Conservation (phyloP, 192 early-diverging fungal genomes). For the Gigaspora rosea region DNA sequence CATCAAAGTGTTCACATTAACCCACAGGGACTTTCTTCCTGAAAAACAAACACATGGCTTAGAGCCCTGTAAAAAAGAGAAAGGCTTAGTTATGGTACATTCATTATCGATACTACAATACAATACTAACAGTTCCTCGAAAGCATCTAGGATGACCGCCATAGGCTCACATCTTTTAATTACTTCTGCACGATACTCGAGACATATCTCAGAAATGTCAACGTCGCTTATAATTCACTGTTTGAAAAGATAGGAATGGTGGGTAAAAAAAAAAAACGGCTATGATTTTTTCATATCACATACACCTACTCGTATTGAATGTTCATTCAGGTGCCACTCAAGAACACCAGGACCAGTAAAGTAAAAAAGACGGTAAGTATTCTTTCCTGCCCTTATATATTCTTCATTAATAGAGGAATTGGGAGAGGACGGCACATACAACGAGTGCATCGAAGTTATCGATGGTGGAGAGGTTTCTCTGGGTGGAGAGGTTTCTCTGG, state of each 20-base stretch:
- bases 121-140: constrained; percentile 13
- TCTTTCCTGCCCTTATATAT: neutral
- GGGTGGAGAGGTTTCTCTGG: neutral
- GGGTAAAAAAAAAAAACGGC: neutral
- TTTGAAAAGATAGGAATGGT: constrained; percentile 9
- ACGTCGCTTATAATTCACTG: constrained; percentile 17
- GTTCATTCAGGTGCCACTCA: constrained; percentile 6
- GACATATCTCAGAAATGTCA: constrained; percentile 23
- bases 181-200: neutral
- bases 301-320: constrained; percentile 21
- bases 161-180: constrained; percentile 19
- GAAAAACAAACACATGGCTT: constrained; percentile 31
- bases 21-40: constrained; percentile 1
- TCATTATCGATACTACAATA: constrained; percentile 20
- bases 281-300: constrained; percentile 11
- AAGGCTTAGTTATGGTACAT: constrained; percentile 13
- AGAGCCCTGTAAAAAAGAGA: constrained; percentile 19
- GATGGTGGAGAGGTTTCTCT: neutral
- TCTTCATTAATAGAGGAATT: neutral
- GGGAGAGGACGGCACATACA: neutral
- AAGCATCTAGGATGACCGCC: neutral
- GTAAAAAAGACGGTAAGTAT: constrained; percentile 13
- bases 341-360: constrained; percentile 20
- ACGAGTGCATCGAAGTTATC: neutral
- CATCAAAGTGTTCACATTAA: constrained; percentile 19